Evolutionary conservation across 2,329 filamentous ascomycete genomes (phyloP).

Genomic region (Fusarium poae): DNA sequence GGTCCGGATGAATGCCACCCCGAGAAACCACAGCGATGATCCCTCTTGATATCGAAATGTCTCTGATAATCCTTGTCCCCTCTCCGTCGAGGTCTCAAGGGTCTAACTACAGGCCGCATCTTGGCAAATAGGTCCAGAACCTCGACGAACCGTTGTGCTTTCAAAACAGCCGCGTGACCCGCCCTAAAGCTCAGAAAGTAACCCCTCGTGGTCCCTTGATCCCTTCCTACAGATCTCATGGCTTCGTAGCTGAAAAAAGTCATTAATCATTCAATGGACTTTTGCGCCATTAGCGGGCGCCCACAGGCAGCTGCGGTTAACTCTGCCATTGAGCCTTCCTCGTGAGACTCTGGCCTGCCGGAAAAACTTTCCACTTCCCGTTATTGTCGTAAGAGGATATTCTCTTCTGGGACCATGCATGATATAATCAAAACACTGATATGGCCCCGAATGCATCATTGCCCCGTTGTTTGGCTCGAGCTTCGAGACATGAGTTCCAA

Average conservation of each 20-base stretch:
- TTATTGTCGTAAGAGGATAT: constrained; percentile 15
- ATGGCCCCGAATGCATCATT: constrained; percentile 33
- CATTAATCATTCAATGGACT: constrained; percentile 11
- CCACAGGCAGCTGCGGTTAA: constrained; percentile 7
- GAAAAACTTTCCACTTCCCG: constrained; percentile 8
- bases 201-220: constrained; percentile 29
- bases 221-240: constrained; percentile 36
- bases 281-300: constrained; percentile 1
- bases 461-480: constrained; percentile 32
- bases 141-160: constrained; percentile 36
- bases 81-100: constrained; percentile 5
- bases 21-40: constrained; percentile 31
- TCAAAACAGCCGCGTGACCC: constrained; percentile 38
- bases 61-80: constrained; percentile 20
- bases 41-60: constrained; percentile 22
- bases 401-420: constrained; percentile 28
- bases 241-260: constrained; percentile 15
- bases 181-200: constrained; percentile 8
- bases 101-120: not conserved
- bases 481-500: constrained; percentile 21
- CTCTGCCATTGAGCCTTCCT: not conserved
- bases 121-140: constrained; percentile 19
- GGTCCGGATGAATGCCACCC: constrained; percentile 30
- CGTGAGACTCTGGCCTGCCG: not conserved
- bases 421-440: not conserved